Evolutionary conservation across 441 rosid genomes (phyloP).

Genomic region (Biscutella laevigata): DNA sequence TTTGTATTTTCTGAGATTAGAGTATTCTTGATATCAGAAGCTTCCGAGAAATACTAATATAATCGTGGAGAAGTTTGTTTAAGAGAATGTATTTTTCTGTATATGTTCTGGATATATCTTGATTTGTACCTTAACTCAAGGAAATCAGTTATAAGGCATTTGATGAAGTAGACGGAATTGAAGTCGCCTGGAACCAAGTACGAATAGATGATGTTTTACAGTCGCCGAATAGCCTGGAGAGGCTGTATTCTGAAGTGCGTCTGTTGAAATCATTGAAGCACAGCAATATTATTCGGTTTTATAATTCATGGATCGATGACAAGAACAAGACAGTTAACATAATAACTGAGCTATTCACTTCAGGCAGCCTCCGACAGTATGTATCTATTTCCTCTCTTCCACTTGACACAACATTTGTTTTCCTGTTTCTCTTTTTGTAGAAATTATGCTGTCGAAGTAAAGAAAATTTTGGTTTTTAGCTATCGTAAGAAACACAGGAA

Average conservation of each 20-base stretch:
- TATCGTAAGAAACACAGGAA: slow-evolving; percentile 62
- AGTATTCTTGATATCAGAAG: background rate
- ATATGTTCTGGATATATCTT: slow-evolving; percentile 9
- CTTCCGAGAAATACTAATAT: background rate
- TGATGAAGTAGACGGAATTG: slow-evolving; percentile 69
- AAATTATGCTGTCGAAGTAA: slow-evolving; percentile 11
- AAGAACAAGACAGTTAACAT: slow-evolving; percentile 68
- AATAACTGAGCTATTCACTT: slow-evolving; percentile 70
- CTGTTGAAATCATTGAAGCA: slow-evolving; percentile 66
- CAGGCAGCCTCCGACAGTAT: slow-evolving; percentile 67
- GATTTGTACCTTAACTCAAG: slow-evolving; percentile 27
- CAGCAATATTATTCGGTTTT: slow-evolving; percentile 50
- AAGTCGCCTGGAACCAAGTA: slow-evolving; percentile 76
- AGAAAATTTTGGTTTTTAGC: slow-evolving; percentile 33
- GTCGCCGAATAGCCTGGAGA: slow-evolving; percentile 55
- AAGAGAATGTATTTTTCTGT: background rate
- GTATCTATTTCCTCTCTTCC: slow-evolving; percentile 21
- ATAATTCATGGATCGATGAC: slow-evolving; percentile 75
- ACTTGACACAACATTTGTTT: background rate
- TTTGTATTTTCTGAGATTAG: background rate
- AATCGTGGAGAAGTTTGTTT: background rate
- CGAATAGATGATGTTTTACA: slow-evolving; percentile 65
- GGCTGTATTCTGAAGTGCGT: slow-evolving; percentile 68
- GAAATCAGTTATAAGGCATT: slow-evolving; percentile 57
- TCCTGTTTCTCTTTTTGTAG: background rate